Percentiles rank a stretch among this genome's conserved stretches.
These are phyloP conservation scores for Cicer cuneatum DNA, from an alignment of 306 rosid species.

Conservation along the genomic window DNA sequence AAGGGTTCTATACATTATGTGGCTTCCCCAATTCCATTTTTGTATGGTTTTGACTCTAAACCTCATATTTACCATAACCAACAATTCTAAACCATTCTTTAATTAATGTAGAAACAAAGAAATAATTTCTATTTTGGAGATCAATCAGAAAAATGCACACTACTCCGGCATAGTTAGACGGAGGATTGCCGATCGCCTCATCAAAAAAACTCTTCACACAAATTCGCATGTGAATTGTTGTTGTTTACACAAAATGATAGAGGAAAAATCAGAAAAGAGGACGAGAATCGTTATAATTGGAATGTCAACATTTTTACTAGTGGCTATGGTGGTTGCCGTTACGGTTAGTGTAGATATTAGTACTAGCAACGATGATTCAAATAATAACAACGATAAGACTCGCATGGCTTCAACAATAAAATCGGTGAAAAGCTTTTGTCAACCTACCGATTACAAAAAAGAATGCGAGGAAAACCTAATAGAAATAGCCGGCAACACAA, in stretches of 20 bases:
- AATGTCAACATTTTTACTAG: conserved; percentile 54
- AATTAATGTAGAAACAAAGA: conserved; percentile 1
- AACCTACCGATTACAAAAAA: conserved; percentile 60
- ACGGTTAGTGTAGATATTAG: conserved; percentile 38
- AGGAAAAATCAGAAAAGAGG: conserved; percentile 29
- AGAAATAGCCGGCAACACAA: conserved; percentile 44
- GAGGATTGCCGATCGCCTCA: conserved; percentile 44
- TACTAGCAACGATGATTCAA: background rate
- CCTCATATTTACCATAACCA: conserved; percentile 44
- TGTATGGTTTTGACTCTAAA: conserved; percentile 41
- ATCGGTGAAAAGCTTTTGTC: conserved; percentile 62
- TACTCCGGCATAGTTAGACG: conserved; percentile 46
- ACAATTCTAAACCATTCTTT: conserved; percentile 5
- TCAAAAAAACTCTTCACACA: conserved; percentile 17
- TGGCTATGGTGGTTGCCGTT: conserved; percentile 66
- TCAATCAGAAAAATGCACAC: conserved; percentile 14
- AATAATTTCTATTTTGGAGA: background rate
- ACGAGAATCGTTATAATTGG: conserved; percentile 47
- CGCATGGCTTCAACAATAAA: conserved; percentile 42
- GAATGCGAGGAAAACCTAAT: conserved; percentile 59
- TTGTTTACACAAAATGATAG: conserved; percentile 48
- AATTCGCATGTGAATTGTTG: background rate
- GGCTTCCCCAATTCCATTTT: conserved; percentile 24
- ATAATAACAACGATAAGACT: background rate
- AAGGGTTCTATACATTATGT: conserved; percentile 26